Conservation (phyloP, 306 rosid genomes). For the Hippophae gyantsensis region DNA sequence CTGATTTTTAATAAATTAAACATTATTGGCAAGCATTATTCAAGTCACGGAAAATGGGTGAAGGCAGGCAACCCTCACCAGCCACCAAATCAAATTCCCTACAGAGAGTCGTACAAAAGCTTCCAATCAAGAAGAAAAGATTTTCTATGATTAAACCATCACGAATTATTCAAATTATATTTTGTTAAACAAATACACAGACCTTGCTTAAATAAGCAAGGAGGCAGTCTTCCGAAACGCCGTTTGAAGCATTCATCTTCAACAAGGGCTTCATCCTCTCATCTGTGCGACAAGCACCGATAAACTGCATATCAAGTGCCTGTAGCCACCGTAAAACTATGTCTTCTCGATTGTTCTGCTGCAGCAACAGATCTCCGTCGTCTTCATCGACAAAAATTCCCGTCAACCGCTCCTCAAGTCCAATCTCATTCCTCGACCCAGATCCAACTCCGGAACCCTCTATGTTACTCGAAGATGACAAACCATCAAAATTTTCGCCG, state of each 20-base stretch:
- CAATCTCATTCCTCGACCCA: slow-evolving; percentile 41
- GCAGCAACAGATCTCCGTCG: slow-evolving; percentile 84
- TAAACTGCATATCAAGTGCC: slow-evolving; percentile 85
- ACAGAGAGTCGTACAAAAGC: slow-evolving; percentile 2
- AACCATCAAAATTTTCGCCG: slow-evolving; percentile 38
- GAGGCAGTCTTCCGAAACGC: slow-evolving; percentile 77
- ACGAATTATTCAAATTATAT: background rate
- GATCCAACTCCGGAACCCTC: slow-evolving; percentile 28
- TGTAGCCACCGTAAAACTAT: slow-evolving; percentile 68
- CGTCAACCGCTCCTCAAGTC: slow-evolving; percentile 68
- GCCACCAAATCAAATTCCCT: slow-evolving; percentile 6
- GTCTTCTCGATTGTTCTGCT: slow-evolving; percentile 57
- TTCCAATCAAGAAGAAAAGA: slow-evolving; percentile 17
- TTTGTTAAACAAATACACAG: background rate
- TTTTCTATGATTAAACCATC: slow-evolving; percentile 3
- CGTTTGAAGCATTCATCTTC: slow-evolving; percentile 61
- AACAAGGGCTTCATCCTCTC: slow-evolving; percentile 86
- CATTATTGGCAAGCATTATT: too few relatives aligned
- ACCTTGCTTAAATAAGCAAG: slow-evolving; percentile 88
- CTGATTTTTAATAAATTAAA: too few relatives aligned
- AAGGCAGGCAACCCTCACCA: slow-evolving; percentile 16
- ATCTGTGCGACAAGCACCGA: slow-evolving; percentile 90
- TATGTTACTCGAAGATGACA: slow-evolving; percentile 23
- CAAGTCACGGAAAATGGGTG: background rate
- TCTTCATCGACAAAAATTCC: slow-evolving; percentile 60